These are phyloP conservation scores for Lentinula novae-zelandiae DNA, from an alignment of 1,284 basidiomycete genomes.

Conservation along the genomic window DNA sequence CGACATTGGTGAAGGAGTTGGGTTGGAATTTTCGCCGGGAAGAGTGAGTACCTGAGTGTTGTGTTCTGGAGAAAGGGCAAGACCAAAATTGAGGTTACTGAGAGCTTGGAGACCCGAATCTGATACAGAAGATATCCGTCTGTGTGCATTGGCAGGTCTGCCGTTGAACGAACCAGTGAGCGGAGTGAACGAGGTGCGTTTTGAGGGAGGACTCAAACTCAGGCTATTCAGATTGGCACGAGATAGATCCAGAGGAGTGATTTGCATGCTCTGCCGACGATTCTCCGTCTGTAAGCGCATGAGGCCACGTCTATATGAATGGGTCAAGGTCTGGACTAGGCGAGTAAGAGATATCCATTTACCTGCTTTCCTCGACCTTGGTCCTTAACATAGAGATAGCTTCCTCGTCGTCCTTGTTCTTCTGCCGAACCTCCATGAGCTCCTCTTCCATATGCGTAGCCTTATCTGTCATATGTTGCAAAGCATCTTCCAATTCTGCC, in stretches of 20 bases:
- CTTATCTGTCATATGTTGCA: conserved; percentile 62
- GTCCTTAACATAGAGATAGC: conserved; percentile 75
- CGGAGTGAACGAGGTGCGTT: conserved; percentile 69
- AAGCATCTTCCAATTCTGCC: conserved; percentile 53
- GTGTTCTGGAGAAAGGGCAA: conserved; percentile 23
- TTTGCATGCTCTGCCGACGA: conserved; percentile 50
- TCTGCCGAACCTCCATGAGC: conserved; percentile 53
- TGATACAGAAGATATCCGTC: conserved; percentile 66
- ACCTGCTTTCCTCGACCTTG: conserved; percentile 92
- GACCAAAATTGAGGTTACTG: conserved; percentile 15
- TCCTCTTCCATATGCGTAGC: conserved; percentile 58
- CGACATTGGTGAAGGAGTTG: conserved; percentile 21
- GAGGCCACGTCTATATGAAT: conserved; percentile 66
- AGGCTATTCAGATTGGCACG: conserved; percentile 30
- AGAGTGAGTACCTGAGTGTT: conserved; percentile 29
- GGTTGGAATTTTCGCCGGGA: conserved; percentile 19
- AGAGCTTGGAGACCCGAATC: conserved; percentile 35
- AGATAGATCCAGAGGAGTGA: conserved; percentile 49
- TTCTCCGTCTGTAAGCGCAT: conserved; percentile 89
- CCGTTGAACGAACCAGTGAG: conserved; percentile 46
- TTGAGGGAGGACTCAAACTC: conserved; percentile 41
- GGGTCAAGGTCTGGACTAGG: neutral
- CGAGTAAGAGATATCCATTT: conserved; percentile 19
- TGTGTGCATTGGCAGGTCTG: conserved; percentile 46
- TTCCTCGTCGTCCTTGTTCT: conserved; percentile 76